phyloP scores from a whole-genome alignment of 352 stramenopile species.

The Globisporangium acanthophoron region DNA sequence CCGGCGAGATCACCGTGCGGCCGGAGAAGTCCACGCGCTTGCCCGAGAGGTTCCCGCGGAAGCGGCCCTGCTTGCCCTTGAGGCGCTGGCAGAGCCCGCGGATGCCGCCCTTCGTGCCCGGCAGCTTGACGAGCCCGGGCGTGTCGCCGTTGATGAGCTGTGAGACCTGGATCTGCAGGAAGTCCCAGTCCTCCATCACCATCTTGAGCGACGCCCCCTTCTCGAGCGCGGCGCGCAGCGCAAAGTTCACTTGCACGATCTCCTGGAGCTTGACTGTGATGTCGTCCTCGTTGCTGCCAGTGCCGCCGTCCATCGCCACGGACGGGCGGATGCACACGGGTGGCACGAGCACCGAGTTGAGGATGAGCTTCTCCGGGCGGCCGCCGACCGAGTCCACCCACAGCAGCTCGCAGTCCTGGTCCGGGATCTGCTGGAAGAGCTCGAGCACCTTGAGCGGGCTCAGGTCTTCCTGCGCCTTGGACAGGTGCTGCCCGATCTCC shows the following conservation, averaged over 20 bases:
- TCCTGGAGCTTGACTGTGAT: constrained; percentile 99
- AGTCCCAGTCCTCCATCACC: constrained; percentile 99
- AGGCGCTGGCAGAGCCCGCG: constrained; percentile 96
- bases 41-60: constrained; percentile 98
- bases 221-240: constrained; percentile 90
- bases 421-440: constrained; percentile 94
- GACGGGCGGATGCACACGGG: constrained; percentile 98
- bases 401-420: constrained; percentile 97
- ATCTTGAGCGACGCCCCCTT: constrained; percentile 97
- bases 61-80: constrained; percentile 97
- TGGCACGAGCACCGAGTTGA: constrained; percentile 97
- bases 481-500: constrained; percentile 80
- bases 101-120: constrained; percentile 92
- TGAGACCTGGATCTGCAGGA: constrained; percentile 96
- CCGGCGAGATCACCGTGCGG: constrained; percentile 98
- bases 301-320: constrained; percentile 95
- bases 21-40: constrained; percentile 99
- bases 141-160: constrained; percentile 99
- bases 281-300: constrained; percentile 97
- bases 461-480: constrained; percentile 89
- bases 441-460: constrained; percentile 90
- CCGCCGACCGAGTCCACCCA: constrained; percentile 95
- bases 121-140: constrained; percentile 94
- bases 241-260: constrained; percentile 99
- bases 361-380: constrained; percentile 96